Base-by-base conservation (phyloP, 805 yeast genomes). In the Candida insectorum region DNA sequence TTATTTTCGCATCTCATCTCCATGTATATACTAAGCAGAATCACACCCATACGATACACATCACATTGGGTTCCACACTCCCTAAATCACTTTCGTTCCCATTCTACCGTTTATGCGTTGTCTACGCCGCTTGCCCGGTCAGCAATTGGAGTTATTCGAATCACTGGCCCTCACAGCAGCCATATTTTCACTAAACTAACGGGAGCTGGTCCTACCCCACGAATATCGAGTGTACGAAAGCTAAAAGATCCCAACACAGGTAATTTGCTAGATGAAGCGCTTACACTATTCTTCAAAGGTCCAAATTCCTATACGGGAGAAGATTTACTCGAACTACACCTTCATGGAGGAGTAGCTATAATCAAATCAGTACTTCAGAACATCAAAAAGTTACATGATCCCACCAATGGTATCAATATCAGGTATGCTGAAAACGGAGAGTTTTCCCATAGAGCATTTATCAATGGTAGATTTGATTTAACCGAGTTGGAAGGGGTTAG, bases 341-440 rank as follows among this genome's bases (percentile, higher is more conserved):
- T 85, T 2, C 98, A 93, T 56, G 98, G 98, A 3, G 97, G 97
- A 4, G 77, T 73, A 9, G 96, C 97, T 0, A 86, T 91, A 1
- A 74, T 85, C 2, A 65, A 69, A 30, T 72, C 87, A 0, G 84
- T 89, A 0, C 48, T 89, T 30, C 62, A 62, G 4, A 79, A 94
- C 0, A 77, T 93, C 4, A 63, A 67, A 24, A 34, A 47, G 0
- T 44, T 82, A 4, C 84, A 83, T 47, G 56, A 69, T 4, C 69
- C 73, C 0, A 49, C 56, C 0, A 37, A 48, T 1, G 67, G 66
- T 3, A 42, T 59, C 5, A 37, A 47, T 11, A 76, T 91, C 10
- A 54, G 97, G 34, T 79, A 82, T 52, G 98, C 98, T 0, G 91
- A 84, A 49, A 80, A 87, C 6, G 98, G 98, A 6, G 98, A 93